Evolutionary conservation across 1,284 basidiomycete genomes (phyloP), one percentile per base, ranked within the genome.

Genomic region (Ustilago nuda): DNA sequence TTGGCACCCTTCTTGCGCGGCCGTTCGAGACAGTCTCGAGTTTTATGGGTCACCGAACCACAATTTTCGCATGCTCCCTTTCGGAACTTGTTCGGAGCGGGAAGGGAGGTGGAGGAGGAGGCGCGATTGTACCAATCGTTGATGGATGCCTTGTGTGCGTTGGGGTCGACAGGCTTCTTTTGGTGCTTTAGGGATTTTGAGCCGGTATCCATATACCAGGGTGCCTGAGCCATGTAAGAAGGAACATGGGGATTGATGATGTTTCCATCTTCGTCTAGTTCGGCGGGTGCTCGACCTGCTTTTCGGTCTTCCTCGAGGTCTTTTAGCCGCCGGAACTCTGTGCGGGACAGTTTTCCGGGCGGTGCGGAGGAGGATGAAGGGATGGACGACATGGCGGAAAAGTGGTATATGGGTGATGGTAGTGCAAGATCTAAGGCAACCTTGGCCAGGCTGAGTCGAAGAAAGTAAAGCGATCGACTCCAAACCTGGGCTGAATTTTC

Each of bases 61-160:
- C 96, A 99, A 86, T 99, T 99, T 88, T 97, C 95, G 88, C 96
- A 99, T 36, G 96, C 97, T 37, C 96, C 96, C 86, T 97, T 96
- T 78, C 97, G 91, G 86, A 93, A 99, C 87, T 97, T 98, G 85
- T 94, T 98, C 0, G 61, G 39, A 6, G 56, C 60, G 0, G 36
- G 6, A 2, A 45, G 8, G 1, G 53, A 46, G 2, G 72, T 62
- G 3, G 72, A 65, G 11, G 66, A 33, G 12, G 66, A 33, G 12
- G 89, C 94, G 69, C 96, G 90, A 85, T 94, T 92, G 86, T 98
- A 98, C 93, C 95, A 96, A 74, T 92, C 91, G 83, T 94, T 91
- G 75, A 97, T 91, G 84, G 92, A 92, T 78, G 89, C 88, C 13
- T 90, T 86, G 56, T 89, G 88, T 50, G 88, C 88, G 76, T 93